Percentiles rank a stretch among this genome's conserved stretches.
Evolutionary conservation across 768 basidiomycete species (phyloP).

Genomic region (Boletus rufocinnamomeus): DNA sequence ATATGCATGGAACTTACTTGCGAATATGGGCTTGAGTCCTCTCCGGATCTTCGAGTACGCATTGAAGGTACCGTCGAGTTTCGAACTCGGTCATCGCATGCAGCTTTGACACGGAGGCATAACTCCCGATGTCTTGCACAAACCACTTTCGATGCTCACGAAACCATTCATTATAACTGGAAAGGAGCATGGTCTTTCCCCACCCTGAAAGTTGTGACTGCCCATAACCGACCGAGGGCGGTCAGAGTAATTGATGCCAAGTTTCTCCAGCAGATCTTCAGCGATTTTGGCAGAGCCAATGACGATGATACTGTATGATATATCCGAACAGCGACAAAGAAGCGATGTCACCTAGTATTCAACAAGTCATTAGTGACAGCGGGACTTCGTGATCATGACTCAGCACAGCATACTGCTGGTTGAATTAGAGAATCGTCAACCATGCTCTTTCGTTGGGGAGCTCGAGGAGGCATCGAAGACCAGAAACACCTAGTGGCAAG

Average conservation of each 20-base stretch:
- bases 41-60: not conserved
- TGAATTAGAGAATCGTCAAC: not conserved
- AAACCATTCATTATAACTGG: not conserved
- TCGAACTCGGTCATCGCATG: not conserved
- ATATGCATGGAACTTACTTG: not conserved
- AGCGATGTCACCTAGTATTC: not conserved
- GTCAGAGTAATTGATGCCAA: not conserved
- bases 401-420: not conserved
- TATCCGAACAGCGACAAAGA: not conserved
- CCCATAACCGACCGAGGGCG: not conserved
- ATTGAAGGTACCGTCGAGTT: not conserved
- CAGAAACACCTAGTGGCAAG: not conserved
- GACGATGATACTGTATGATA: too few relatives aligned
- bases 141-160: not conserved
- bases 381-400: not conserved
- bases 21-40: not conserved
- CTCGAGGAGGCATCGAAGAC: not conserved
- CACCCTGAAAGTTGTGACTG: not conserved
- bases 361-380: not conserved
- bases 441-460: not conserved
- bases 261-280: not conserved
- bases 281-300: not conserved
- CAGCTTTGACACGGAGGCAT: not conserved
- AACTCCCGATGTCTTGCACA: not conserved
- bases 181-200: not conserved